Evolutionary conservation across 2,329 filamentous ascomycete species (phyloP).

Genomic region (Dothideomycetes sp.): DNA sequence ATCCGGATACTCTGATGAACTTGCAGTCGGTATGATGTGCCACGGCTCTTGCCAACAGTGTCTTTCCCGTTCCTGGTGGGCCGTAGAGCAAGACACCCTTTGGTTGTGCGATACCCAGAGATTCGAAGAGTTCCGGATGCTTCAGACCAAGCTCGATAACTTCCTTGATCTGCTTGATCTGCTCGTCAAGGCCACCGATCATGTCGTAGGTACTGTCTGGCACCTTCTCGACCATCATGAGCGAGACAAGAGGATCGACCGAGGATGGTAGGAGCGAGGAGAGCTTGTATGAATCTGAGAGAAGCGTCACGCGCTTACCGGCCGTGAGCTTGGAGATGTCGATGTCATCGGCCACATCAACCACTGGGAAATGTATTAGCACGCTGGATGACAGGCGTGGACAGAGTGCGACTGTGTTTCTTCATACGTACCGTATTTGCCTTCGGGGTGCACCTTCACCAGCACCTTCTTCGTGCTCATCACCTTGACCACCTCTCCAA

Average conservation of each 20-base stretch:
- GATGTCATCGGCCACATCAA: constrained; percentile 88
- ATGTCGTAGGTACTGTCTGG: constrained; percentile 99
- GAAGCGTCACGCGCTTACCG: constrained; percentile 91
- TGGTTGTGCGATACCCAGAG: constrained; percentile 94
- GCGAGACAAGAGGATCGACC: constrained; percentile 92
- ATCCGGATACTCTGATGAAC: constrained; percentile 94
- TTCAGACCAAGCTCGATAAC: constrained; percentile 97
- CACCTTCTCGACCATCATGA: constrained; percentile 99
- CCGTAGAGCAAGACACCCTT: constrained; percentile 97
- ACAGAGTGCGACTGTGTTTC: background rate
- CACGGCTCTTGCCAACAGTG: constrained; percentile 83
- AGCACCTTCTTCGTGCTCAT: constrained; percentile 99
- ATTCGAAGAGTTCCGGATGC: constrained; percentile 97
- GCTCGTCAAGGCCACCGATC: constrained; percentile 97
- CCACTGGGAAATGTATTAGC: constrained; percentile 66
- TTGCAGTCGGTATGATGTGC: constrained; percentile 99
- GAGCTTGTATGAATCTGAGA: constrained; percentile 96
- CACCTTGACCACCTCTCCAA: constrained; percentile 99
- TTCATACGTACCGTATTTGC: constrained; percentile 79
- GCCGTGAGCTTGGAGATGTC: constrained; percentile 93
- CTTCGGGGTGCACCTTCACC: constrained; percentile 97
- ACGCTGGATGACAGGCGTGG: background rate
- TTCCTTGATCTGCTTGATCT: constrained; percentile 99
- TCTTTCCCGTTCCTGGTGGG: constrained; percentile 94
- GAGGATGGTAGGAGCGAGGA: constrained; percentile 98